These are phyloP conservation scores for Graphium sp. DNA, from an alignment of 2,329 filamentous ascomycete species.

Conservation along the genomic window DNA sequence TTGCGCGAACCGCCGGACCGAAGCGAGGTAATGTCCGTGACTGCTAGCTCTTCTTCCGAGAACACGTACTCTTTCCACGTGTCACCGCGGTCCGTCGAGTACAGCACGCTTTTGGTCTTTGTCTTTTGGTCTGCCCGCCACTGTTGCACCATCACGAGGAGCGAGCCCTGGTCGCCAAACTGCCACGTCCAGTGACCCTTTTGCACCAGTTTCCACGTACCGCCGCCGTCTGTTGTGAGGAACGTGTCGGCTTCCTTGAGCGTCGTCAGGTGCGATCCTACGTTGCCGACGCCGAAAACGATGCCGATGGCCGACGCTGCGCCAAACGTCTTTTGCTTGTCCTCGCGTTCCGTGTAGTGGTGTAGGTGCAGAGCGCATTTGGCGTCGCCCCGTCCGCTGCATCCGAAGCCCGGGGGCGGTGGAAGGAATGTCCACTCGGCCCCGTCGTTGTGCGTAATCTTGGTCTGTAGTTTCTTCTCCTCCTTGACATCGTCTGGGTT, in stretches of 20 bases:
- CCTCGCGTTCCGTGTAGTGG: slow-evolving; percentile 79
- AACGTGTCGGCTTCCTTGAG: slow-evolving; percentile 72
- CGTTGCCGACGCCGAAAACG: slow-evolving; percentile 84
- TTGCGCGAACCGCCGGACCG: slow-evolving; percentile 80
- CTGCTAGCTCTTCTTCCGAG: slow-evolving; percentile 48
- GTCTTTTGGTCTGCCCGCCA: slow-evolving; percentile 48
- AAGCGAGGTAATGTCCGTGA: slow-evolving; percentile 73
- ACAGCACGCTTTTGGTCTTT: slow-evolving; percentile 52
- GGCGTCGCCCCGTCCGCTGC: slow-evolving; percentile 40
- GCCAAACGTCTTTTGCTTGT: slow-evolving; percentile 73
- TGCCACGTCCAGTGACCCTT: slow-evolving; percentile 88
- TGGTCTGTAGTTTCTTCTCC: slow-evolving; percentile 69
- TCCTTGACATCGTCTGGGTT: slow-evolving; percentile 63
- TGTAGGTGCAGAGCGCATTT: slow-evolving; percentile 84
- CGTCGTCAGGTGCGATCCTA: slow-evolving; percentile 51
- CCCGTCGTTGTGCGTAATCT: slow-evolving; percentile 94
- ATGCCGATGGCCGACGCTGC: slow-evolving; percentile 77
- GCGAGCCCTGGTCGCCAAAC: slow-evolving; percentile 86
- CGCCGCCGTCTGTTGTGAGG: slow-evolving; percentile 78
- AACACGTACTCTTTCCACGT: slow-evolving; percentile 69
- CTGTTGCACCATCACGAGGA: slow-evolving; percentile 74
- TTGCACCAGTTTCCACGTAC: slow-evolving; percentile 72
- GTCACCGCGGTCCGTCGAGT: slow-evolving; percentile 65
- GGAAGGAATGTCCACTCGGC: slow-evolving; percentile 66
- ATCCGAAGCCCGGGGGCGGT: slow-evolving; percentile 53